These are phyloP conservation scores for Puccinia triticina DNA, from an alignment of 1,284 basidiomycete genomes.

Conservation along the genomic window DNA sequence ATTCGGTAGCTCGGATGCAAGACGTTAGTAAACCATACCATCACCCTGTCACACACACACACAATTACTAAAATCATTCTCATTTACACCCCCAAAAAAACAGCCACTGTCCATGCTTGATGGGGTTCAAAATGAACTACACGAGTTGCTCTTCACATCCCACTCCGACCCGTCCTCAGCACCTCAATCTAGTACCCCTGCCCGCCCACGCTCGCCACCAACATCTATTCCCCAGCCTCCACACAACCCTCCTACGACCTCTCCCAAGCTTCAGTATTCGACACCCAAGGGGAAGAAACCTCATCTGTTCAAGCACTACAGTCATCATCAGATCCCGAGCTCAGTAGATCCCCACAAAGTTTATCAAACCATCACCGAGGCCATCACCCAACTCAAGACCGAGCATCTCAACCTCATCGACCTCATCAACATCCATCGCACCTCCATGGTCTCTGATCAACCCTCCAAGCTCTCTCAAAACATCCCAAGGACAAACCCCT, in stretches of 20 bases:
- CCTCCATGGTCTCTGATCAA: constrained; percentile 32
- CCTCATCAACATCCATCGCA: constrained; percentile 44
- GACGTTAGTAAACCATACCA: constrained; percentile 3
- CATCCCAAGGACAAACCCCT: background rate
- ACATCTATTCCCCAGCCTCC: background rate
- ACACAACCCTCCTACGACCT: background rate
- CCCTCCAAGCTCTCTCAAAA: constrained; percentile 20
- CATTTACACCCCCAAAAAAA: background rate
- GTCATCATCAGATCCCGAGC: constrained; percentile 3
- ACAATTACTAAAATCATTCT: background rate
- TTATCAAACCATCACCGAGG: constrained; percentile 33
- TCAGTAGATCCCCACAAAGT: constrained; percentile 31
- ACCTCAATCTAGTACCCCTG: constrained; percentile 6
- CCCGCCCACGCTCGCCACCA: background rate
- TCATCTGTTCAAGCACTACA: constrained; percentile 34
- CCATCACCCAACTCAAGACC: constrained; percentile 31
- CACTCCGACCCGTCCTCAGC: background rate
- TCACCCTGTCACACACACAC: background rate
- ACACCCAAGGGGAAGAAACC: constrained; percentile 40
- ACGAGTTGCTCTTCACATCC: constrained; percentile 22
- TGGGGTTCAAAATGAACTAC: constrained; percentile 35
- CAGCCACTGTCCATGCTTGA: constrained; percentile 44
- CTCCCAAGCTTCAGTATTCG: constrained; percentile 6
- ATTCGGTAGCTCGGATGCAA: constrained; percentile 48
- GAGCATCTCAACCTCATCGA: constrained; percentile 45